Evolutionary conservation across 495 filamentous ascomycete species (phyloP).

Genomic region (Aspergillus wentii): DNA sequence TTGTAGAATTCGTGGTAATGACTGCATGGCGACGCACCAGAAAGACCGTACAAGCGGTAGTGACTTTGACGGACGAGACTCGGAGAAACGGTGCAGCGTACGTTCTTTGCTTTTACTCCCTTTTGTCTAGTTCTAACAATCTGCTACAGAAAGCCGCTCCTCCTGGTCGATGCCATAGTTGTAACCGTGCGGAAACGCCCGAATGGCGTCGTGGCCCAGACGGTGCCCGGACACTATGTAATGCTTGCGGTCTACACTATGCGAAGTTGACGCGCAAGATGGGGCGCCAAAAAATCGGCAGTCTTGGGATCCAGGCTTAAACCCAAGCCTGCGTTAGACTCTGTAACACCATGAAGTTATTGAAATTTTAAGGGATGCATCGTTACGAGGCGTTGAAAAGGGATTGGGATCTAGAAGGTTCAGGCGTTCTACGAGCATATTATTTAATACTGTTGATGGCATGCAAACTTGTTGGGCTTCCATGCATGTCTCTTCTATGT

Average conservation of each 20-base stretch:
- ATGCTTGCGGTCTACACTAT: constrained; percentile 96
- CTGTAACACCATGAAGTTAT: constrained; percentile 37
- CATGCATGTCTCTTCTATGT: too few species aligned
- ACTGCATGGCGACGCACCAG: constrained; percentile 48
- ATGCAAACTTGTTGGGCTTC: too few species aligned
- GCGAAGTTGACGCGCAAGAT: constrained; percentile 93
- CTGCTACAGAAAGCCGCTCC: constrained; percentile 71
- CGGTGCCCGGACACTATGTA: constrained; percentile 92
- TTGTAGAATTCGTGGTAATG: constrained; percentile 50
- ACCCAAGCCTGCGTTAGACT: constrained; percentile 43
- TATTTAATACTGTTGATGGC: too few species aligned
- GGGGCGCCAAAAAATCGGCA: constrained; percentile 47
- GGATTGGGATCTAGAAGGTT: constrained; percentile 21
- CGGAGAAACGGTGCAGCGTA: constrained; percentile 65
- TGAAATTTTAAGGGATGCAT: constrained; percentile 21
- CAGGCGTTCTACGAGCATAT: constrained; percentile 17
- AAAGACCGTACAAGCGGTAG: constrained; percentile 55
- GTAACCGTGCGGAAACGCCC: constrained; percentile 94
- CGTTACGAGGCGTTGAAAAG: constrained; percentile 36
- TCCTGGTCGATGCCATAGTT: constrained; percentile 95
- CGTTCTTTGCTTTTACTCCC: constrained; percentile 34
- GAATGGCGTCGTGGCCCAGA: constrained; percentile 97
- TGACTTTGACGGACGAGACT: constrained; percentile 56
- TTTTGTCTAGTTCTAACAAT: too few species aligned
- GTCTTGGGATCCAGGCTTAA: constrained; percentile 46